Evolutionary conservation across 169 alveolate genomes (phyloP).

Genomic region (Miamiensis avidus): DNA sequence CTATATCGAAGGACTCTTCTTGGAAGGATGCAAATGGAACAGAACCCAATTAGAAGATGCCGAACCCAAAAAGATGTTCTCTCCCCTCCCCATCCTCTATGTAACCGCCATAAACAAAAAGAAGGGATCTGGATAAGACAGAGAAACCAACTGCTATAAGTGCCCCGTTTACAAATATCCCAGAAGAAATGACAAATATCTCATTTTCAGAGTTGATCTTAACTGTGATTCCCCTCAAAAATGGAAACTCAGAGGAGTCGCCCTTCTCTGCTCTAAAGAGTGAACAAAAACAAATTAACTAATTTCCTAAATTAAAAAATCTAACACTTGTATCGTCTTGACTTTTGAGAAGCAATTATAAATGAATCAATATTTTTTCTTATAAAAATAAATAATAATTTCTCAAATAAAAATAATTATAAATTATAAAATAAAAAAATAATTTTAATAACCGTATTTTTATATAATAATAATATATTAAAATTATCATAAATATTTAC

Average conservation of each 20-base stretch:
- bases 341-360: too few species aligned
- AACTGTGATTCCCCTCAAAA: slow-evolving; percentile 57
- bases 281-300: too few species aligned
- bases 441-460: too few species aligned
- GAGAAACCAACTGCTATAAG: slow-evolving; percentile 85
- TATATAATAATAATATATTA: too few species aligned
- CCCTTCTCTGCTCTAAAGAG: slow-evolving; percentile 79
- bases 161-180: slow-evolving; percentile 95
- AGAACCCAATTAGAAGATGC: slow-evolving; percentile 82
- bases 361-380: too few species aligned
- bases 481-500: too few species aligned
- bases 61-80: slow-evolving; percentile 78
- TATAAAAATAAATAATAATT: too few species aligned
- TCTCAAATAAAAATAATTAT: too few species aligned
- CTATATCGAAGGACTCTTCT: slow-evolving; percentile 92
- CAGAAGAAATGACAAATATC: slow-evolving; percentile 92
- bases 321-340: too few species aligned
- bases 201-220: slow-evolving; percentile 88
- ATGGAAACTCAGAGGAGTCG: slow-evolving; percentile 88
- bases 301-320: too few species aligned
- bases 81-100: slow-evolving; percentile 85
- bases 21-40: slow-evolving; percentile 96
- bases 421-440: too few species aligned
- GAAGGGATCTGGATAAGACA: slow-evolving; percentile 81
- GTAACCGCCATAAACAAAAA: slow-evolving; percentile 91